Base-by-base conservation (phyloP, 192 early-diverging fungal species). In the Podila verticillata region DNA sequence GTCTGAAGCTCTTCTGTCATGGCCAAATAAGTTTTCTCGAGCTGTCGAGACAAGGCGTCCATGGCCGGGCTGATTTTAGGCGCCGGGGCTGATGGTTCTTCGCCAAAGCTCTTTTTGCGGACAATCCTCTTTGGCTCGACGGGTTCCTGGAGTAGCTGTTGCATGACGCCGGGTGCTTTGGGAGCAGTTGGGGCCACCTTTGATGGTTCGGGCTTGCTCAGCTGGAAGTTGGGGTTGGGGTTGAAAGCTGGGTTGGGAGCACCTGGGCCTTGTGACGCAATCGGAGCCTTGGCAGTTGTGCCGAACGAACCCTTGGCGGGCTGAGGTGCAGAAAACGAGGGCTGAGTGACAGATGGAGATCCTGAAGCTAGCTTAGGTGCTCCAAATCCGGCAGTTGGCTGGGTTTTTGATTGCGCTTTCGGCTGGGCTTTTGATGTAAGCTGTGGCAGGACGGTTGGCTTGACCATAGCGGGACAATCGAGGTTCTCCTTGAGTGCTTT, bases 401-500 rank as follows among this genome's bases (percentile, higher is more conserved):
- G 60, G 13, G 22, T 39, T 63, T 19, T 59, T n/a, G 17, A 26
- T 22, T 26, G 39, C 39, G 3, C 19, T 20, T 47, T 20, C 9
- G 61, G 17, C 35, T 67, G 65, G 5, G 57, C 17, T 26, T 70
- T 48, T 57, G n/a, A 71, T 30, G n/a, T 30, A 24, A 5, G 24
- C 65, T 29, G 48, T 3, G 65, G 79, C 5, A 72, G 36, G 1
- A 22, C 17, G 30, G 22, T 64, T 31, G 61, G 19, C 12, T 75
- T 34, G 6, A 84, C 64, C 86, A 88, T 86, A 28, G 71, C 72
- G 22, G 81, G 59, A 74, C 84, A 91, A 8, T 56, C 34, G 10
- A 73, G 67, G 12, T 81, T 83, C 8, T 56, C 49, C 26, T 75
- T 79, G 58, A 87, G 88, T 51, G 90, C 84, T 32, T 82, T 77